Conservation (phyloP, 768 basidiomycete genomes). For the Suillus subalutaceus region DNA sequence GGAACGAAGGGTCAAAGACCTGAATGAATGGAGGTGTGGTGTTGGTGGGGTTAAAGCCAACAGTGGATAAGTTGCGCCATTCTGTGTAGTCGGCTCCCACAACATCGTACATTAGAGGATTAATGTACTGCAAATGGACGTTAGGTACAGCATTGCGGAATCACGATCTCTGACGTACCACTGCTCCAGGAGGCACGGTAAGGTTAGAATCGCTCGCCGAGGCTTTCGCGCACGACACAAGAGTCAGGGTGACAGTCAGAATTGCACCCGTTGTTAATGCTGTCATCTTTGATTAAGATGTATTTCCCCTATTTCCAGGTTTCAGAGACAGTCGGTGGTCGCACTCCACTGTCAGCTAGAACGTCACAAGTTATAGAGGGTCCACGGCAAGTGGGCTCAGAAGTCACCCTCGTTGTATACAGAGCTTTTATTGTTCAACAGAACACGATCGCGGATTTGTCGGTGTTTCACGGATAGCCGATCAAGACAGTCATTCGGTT, state of each 20-base stretch:
- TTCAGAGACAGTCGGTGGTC: not conserved
- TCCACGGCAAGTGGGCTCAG: constrained; percentile 3
- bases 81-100: constrained; percentile 45
- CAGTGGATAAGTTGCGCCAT: constrained; percentile 40
- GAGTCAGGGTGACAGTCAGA: constrained; percentile 9
- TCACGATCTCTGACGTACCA: constrained; percentile 15
- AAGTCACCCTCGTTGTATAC: not conserved
- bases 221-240: constrained; percentile 2
- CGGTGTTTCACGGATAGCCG: constrained; percentile 6
- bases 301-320: not conserved
- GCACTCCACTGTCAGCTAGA: not conserved
- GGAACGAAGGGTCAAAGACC: constrained; percentile 55
- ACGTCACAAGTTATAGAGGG: not conserved
- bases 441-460: not conserved
- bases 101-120: constrained; percentile 55
- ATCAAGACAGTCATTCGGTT: not conserved
- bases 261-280: constrained; percentile 1
- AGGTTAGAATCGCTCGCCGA: not conserved
- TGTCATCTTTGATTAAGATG: constrained; percentile 9
- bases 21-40: constrained; percentile 63
- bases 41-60: constrained; percentile 64
- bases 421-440: constrained; percentile 12
- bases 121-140: constrained; percentile 42
- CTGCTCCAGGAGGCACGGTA: constrained; percentile 22
- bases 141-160: not conserved